These are phyloP conservation scores for Ophiosphaerella herpotricha DNA, from an alignment of 2,329 filamentous ascomycete genomes.

Conservation along the genomic window DNA sequence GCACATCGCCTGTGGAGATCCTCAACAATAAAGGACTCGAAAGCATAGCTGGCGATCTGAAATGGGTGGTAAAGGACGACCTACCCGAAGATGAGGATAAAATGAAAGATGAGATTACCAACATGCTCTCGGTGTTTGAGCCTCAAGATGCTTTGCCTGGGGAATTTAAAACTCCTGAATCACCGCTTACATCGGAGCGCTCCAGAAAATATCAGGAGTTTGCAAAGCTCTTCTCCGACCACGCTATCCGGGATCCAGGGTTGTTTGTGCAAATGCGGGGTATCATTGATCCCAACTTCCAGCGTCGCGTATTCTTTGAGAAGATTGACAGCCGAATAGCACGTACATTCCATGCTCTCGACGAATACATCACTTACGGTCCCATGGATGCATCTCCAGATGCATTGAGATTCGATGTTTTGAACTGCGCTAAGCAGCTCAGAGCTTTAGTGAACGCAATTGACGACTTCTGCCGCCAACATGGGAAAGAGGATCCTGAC, in stretches of 20 bases:
- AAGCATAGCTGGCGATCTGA: constrained; percentile 30
- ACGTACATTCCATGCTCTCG: constrained; percentile 34
- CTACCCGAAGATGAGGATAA: constrained; percentile 35
- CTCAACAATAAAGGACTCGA: constrained; percentile 32
- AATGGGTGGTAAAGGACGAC: constrained; percentile 39
- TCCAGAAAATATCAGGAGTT: constrained; percentile 41
- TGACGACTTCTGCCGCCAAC: constrained; percentile 31
- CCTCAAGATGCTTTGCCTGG: constrained; percentile 40
- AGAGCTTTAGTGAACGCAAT: constrained; percentile 32
- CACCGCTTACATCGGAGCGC: constrained; percentile 29
- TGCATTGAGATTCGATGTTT: constrained; percentile 30
- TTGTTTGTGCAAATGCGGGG: constrained; percentile 33
- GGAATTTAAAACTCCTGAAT: constrained; percentile 37
- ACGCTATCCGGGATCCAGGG: constrained; percentile 33
- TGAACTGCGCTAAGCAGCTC: constrained; percentile 38
- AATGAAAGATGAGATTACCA: constrained; percentile 35
- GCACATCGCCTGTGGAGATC: constrained; percentile 35
- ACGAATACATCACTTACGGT: constrained; percentile 36
- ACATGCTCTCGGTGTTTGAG: constrained; percentile 46
- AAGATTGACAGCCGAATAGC: constrained; percentile 39
- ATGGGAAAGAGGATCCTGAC: constrained; percentile 24
- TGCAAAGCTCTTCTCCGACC: constrained; percentile 31
- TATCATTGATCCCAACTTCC: constrained; percentile 39
- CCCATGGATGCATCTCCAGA: constrained; percentile 29
- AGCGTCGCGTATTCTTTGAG: constrained; percentile 41